Evolutionary conservation across 2,329 filamentous ascomycete genomes (phyloP), one percentile per base, ranked within the genome.

Genomic region (Lasiodiplodia gonubiensis): DNA sequence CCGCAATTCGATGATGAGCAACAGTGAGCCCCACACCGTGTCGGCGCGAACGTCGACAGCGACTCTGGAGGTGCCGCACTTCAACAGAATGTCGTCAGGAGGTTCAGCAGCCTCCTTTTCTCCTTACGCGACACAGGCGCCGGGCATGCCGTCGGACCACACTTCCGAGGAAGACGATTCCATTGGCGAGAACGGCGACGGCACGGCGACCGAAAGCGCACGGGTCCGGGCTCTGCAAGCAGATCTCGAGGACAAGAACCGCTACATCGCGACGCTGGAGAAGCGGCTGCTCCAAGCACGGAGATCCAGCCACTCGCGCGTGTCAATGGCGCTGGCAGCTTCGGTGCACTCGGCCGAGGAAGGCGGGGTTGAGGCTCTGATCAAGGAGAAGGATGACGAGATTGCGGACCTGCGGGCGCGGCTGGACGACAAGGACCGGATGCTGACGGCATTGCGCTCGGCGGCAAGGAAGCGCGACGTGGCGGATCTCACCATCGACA

Each of bases 161-260:
- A 76, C 76, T 1, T 79, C 77, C 3, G 77, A 80, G 60, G 79
- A 81, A 55, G 77, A 79, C 52, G 80, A 81, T 46, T 90, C 87
- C 51, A 75, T 89, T 16, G 94, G 92, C 61, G 93, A 96, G 74
- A 94, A 90, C 75, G 94, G 91, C 21, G 93, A 97, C 73, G 94
- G 94, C 1, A 90, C 87, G 30, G 95, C 95, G 8, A 92, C 91
- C 27, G 80, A 96, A 59, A 83, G 90, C 52, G 88, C 92, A n/a
- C 95, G 97, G 76, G 93, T 97, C 72, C 88, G 90, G 60, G 92
- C 96, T n/a, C 82, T 99, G 57, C 95, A 97, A 78, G 89, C 93
- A n/a, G 95, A 99, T 77, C 86, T 99, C 55, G 88, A 87, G n/a
- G 95, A 99, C 80, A 97, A 97, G 82, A 98, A 95, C 73, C 91